These are phyloP conservation scores for Haemoproteus tartakovskyi DNA, from an alignment of 169 alveolate species.

Conservation along the genomic window DNA sequence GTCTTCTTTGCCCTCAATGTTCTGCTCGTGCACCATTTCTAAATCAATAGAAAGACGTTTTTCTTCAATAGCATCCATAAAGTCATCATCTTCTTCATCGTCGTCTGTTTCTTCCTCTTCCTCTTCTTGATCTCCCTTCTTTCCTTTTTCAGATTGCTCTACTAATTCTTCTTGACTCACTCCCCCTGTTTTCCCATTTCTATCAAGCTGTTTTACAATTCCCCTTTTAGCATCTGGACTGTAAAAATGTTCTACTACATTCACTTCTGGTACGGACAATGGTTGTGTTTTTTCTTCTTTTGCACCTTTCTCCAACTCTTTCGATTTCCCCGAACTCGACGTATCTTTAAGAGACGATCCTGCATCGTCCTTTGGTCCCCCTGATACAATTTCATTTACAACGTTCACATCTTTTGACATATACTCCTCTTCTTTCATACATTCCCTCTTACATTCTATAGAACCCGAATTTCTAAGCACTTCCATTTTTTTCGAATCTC, in stretches of 20 bases:
- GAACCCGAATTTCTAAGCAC: neutral
- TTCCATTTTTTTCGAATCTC: neutral
- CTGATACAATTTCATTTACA: neutral
- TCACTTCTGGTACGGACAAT: no score
- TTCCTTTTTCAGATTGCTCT: neutral
- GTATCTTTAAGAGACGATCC: no score
- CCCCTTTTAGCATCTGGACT: no score
- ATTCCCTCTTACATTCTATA: neutral
- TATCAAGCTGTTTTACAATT: no score
- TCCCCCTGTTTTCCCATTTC: conserved; percentile 15
- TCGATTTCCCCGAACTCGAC: neutral
- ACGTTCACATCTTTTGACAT: neutral
- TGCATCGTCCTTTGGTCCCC: no score
- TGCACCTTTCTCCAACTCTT: neutral
- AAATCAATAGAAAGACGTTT: conserved; percentile 37
- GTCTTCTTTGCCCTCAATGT: conserved; percentile 55
- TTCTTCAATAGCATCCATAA: conserved; percentile 64
- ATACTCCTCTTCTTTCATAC: neutral
- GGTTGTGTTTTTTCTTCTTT: no score
- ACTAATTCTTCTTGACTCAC: neutral
- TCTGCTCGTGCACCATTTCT: conserved; percentile 55
- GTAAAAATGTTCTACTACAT: no score
- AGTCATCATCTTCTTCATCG: conserved; percentile 61
- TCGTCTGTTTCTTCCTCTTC: conserved; percentile 3
- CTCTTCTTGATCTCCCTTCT: neutral